Evolutionary conservation across 805 yeast genomes (phyloP).

Genomic region (Wickerhamomyces rabaulensis): DNA sequence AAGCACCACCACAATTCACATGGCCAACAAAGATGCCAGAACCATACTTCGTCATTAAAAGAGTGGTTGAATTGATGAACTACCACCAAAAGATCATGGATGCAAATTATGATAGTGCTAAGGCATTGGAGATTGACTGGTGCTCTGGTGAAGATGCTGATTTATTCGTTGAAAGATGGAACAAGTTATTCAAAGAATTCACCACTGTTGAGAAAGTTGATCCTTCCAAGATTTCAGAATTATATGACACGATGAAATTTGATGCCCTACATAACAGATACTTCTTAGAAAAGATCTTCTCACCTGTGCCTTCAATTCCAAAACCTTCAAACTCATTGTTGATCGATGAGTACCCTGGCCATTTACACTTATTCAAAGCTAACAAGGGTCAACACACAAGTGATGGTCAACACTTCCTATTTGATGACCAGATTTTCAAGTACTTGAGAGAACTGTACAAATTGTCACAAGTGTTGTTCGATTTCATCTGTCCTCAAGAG

Average conservation of each 20-base stretch:
- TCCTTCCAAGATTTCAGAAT: slow-evolving; percentile 93
- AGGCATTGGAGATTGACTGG: slow-evolving; percentile 74
- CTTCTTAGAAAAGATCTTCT: slow-evolving; percentile 77
- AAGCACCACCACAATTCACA: slow-evolving; percentile 95
- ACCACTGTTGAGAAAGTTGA: slow-evolving; percentile 91
- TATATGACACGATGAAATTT: slow-evolving; percentile 97
- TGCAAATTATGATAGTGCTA: slow-evolving; percentile 63
- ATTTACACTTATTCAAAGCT: slow-evolving; percentile 20
- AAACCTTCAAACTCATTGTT: slow-evolving; percentile 23
- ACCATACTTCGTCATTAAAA: slow-evolving; percentile 87
- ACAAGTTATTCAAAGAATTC: slow-evolving; percentile 88
- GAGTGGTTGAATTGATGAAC: slow-evolving; percentile 94
- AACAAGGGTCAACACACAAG: slow-evolving; percentile 11
- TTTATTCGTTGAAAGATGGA: slow-evolving; percentile 94
- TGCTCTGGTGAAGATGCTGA: slow-evolving; percentile 95
- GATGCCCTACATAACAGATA: slow-evolving; percentile 95
- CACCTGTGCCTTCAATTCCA: slow-evolving; percentile 48
- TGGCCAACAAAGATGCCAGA: slow-evolving; percentile 99
- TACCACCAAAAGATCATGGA: slow-evolving; percentile 83
- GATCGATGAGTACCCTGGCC: slow-evolving; percentile 25
- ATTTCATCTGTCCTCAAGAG: slow-evolving; percentile 97
- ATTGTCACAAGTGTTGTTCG: slow-evolving; percentile 88
- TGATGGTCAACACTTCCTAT: slow-evolving; percentile 39
- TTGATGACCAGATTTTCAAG: slow-evolving; percentile 76
- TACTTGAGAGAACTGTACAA: slow-evolving; percentile 83